Base-by-base conservation (phyloP, 2,329 filamentous ascomycete genomes). In the Fusarium tanahbumbuense region DNA sequence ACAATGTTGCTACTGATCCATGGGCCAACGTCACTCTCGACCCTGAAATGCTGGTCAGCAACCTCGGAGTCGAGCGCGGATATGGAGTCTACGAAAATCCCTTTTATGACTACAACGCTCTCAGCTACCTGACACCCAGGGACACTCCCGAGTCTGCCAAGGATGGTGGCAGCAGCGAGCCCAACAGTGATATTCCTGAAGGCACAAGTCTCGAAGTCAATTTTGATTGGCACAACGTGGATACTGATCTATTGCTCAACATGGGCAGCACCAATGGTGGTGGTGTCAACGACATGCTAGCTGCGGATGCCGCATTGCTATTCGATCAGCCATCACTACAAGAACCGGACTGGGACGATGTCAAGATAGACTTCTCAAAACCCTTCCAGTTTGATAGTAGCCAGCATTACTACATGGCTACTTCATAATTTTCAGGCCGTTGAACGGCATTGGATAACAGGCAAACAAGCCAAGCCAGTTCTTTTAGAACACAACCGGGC, bases 111-210 rank as follows among this genome's bases (percentile, higher is more conserved):
- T 84, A 88, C 57, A 82, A 82, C 15, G 86, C 90, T 66, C 83
- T 86, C 75, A 82, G 78, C 56, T 79, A 86, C 11, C 89, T 86
- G 60, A 88, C 88, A 25, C 88, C 88, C 1, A 88, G 89, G 64
- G 87, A 90, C 73, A 91, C 89, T 10, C 89, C 88, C 1, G 88
- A 90, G 70, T 90, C 88, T 4, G 87, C 83, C 77, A 89, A 89
- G 76, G 88, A 90, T 60, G 85, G 84, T 70, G 84, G 86, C 6
- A 77, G 81, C 11, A 89, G 88, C 42, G 88, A 90, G 72, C 86
- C 87, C 12, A 89, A 85, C 65, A 90, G 87, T 73, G 88, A 91
- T 70, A 85, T 90, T 20, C 84, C 87, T 5, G 88, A 90, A 60
- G 82, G 81, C 8, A 82, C 84, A 6, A 76, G 79, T 18, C 79